Base-by-base conservation (phyloP, 2,329 filamentous ascomycete genomes). In the Colletotrichum salicis region DNA sequence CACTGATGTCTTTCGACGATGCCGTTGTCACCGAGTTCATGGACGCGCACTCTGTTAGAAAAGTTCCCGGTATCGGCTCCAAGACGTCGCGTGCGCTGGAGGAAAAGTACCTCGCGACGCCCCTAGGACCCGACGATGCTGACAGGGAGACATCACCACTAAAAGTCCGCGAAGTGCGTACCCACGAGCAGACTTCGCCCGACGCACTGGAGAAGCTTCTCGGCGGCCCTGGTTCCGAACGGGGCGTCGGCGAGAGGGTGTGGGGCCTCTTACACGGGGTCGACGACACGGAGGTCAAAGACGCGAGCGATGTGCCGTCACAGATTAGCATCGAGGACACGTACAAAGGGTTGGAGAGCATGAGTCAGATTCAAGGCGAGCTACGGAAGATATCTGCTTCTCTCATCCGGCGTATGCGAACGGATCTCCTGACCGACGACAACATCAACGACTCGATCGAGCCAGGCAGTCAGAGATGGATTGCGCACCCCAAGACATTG, bases 311-410 rank as follows among this genome's bases (percentile, higher is more conserved):
- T 56, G 82, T 97, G 1, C 96, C 96, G 0, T 91, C 90, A 1
- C 95, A 98, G 80, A 97, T 98, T 79, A 96, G 94, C 80, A 96
- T 98, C 74, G 96, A 98, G 79, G 95, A 98, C 81, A 96, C 94
- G 19, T 98, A 97, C 79, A 87, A 89, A 29, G 90, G 91, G 0
- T 84, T 97, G 1, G 89, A 92, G 75, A 90, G 86, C 0, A 79
- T 92, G 63, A 80, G 89, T 1, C 87, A 91, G 70, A 90, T 97
- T 35, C 82, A 85, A 54, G 89, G 88, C 73, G 92, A 97, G 81
- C 84, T 98, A 52, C 81, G 84, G n/a, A 86, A 89, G 71, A 84
- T 98, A 2, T 87, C 92, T 0, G 85, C 84, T 13, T 94, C 93
- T 74, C 84, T 98, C 11, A 80, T 98, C 13, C 89, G 89, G 37